phyloP scores from a whole-genome alignment of 805 yeast species.

The Candida anglica region DNA sequence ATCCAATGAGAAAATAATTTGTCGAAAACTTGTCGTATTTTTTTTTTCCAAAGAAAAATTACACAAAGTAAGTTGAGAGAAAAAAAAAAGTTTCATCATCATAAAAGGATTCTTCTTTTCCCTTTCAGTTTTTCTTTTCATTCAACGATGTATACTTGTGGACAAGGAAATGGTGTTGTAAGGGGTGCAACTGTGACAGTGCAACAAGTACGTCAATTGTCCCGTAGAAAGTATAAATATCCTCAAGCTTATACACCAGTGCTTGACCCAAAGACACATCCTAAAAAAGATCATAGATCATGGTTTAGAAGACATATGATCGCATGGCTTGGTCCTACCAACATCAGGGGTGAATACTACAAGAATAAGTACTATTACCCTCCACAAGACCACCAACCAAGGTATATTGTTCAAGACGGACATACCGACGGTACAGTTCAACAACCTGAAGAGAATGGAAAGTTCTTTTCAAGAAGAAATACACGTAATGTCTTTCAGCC shows the following conservation, averaged over 20 bases:
- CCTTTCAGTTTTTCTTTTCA: too few relatives aligned
- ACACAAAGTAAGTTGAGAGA: too few relatives aligned
- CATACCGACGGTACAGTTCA: constrained; percentile 10
- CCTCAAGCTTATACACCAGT: constrained; percentile 28
- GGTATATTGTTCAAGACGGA: constrained; percentile 63
- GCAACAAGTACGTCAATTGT: constrained; percentile 20
- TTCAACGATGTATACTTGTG: too few relatives aligned
- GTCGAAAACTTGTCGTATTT: too few relatives aligned
- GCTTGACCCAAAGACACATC: constrained; percentile 24
- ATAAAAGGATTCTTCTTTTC: too few relatives aligned
- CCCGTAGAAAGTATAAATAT: constrained; percentile 26
- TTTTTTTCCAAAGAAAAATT: too few relatives aligned
- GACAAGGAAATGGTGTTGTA: too few relatives aligned
- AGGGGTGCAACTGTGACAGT: too few relatives aligned
- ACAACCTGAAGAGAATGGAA: neutral
- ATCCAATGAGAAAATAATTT: too few relatives aligned
- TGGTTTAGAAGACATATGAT: constrained; percentile 61
- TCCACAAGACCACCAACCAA: constrained; percentile 65
- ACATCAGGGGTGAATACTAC: constrained; percentile 76
- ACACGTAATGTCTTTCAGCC: constrained; percentile 52
- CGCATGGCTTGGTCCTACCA: constrained; percentile 78
- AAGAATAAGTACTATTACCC: constrained; percentile 72
- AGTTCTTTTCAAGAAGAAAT: constrained; percentile 5
- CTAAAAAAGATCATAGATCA: constrained; percentile 42
- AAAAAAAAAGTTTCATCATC: too few relatives aligned